Evolutionary conservation across 495 filamentous ascomycete genomes (phyloP).

Genomic region (Entonaema liquescens): DNA sequence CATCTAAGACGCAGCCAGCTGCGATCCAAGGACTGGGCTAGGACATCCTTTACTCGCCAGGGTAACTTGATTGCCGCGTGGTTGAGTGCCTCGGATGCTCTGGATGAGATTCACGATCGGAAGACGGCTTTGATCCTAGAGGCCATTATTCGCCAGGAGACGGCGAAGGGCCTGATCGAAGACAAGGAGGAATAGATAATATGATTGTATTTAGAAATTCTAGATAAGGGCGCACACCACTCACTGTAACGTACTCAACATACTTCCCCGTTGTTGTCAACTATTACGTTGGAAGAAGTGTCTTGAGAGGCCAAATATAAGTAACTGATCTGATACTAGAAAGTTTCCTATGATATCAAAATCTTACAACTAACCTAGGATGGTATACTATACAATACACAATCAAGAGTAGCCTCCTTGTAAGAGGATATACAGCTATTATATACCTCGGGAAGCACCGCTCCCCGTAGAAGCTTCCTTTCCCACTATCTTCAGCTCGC

Average conservation of each 20-base stretch:
- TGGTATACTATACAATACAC: not conserved
- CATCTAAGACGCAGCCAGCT: slow-evolving; percentile 11
- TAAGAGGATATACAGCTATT: not conserved
- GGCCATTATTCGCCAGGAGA: slow-evolving; percentile 15
- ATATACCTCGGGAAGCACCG: not conserved
- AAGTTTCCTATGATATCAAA: not conserved
- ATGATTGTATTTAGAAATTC: too few relatives aligned
- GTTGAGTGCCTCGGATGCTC: slow-evolving; percentile 25
- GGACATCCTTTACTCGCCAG: slow-evolving; percentile 20
- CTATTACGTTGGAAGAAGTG: not conserved
- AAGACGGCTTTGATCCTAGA: slow-evolving; percentile 29
- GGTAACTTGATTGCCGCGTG: slow-evolving; percentile 35
- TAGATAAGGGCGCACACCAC: not conserved
- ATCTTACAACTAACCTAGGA: not conserved
- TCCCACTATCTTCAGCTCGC: slow-evolving; percentile 53
- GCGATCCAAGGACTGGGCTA: slow-evolving; percentile 16
- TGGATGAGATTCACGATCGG: slow-evolving; percentile 37
- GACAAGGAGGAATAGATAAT: slow-evolving; percentile 6
- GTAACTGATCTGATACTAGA: not conserved
- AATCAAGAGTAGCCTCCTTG: not conserved
- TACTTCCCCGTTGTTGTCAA: not conserved
- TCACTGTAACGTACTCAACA: not conserved
- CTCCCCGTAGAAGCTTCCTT: not conserved
- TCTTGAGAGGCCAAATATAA: not conserved
- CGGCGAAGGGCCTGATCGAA: slow-evolving; percentile 5